Percentiles rank a stretch among this genome's conserved stretches.
Conservation (phyloP, 2,329 filamentous ascomycete genomes). For the Venturia effusa region DNA sequence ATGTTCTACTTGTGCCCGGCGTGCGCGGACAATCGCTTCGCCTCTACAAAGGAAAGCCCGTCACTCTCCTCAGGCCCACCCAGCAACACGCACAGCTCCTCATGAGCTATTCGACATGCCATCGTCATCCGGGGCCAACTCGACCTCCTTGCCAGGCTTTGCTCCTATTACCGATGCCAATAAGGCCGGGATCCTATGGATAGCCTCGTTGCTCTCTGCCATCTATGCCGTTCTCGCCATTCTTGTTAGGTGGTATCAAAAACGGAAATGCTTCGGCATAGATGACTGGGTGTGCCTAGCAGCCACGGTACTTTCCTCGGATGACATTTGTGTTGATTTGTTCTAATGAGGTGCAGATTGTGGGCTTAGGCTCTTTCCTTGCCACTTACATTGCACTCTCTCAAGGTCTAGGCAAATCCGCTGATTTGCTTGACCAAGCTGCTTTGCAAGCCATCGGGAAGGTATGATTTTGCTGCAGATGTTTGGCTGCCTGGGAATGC, state of each 20-base stretch:
- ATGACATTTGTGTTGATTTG: background rate
- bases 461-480: background rate
- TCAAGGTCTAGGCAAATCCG: constrained; percentile 11
- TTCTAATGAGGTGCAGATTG: background rate
- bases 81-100: background rate
- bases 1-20: background rate
- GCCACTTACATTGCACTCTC: constrained; percentile 10
- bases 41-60: background rate
- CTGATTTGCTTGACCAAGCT: background rate
- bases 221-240: constrained; percentile 19
- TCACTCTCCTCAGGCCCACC: background rate
- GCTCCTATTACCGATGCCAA: constrained; percentile 16
- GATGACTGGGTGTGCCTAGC: constrained; percentile 20
- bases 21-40: background rate
- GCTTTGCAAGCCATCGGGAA: constrained; percentile 7
- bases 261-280: constrained; percentile 18
- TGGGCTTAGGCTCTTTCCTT: constrained; percentile 5
- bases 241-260: constrained; percentile 17
- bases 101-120: background rate
- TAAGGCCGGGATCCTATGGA: constrained; percentile 19
- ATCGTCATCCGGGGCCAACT: background rate
- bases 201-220: constrained; percentile 18
- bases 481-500: background rate
- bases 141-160: constrained; percentile 9
- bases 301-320: constrained; percentile 8